These are phyloP conservation scores for Noccaea bulbosa DNA, from an alignment of 345 rosid genomes.

Conservation along the genomic window DNA sequence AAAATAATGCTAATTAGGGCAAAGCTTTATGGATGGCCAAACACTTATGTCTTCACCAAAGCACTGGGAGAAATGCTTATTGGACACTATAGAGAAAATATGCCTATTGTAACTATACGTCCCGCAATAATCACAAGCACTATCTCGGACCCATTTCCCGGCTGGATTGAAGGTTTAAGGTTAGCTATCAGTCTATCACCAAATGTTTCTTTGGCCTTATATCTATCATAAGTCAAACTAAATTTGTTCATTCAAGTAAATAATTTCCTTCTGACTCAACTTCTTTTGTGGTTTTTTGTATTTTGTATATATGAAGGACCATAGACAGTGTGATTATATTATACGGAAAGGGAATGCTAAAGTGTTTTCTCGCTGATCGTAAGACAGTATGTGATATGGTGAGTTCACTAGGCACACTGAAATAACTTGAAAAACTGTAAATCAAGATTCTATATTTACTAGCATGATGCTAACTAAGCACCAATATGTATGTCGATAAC, in stretches of 20 bases:
- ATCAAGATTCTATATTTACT: background rate
- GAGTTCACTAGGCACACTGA: constrained; percentile 34
- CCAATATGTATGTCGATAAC: background rate
- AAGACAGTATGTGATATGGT: constrained; percentile 48
- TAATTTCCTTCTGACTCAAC: background rate
- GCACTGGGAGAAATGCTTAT: constrained; percentile 68
- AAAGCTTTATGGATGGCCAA: constrained; percentile 31
- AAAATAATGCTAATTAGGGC: constrained; percentile 52
- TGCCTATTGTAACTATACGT: constrained; percentile 61
- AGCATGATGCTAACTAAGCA: background rate
- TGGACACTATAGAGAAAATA: constrained; percentile 48
- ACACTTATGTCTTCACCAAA: constrained; percentile 14
- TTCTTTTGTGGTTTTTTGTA: background rate
- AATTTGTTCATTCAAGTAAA: background rate
- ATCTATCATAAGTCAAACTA: no score
- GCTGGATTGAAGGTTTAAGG: constrained; percentile 90
- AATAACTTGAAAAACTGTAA: background rate
- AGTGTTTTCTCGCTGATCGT: constrained; percentile 38
- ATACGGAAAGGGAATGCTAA: constrained; percentile 53
- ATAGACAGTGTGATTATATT: constrained; percentile 46
- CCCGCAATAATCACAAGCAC: constrained; percentile 82
- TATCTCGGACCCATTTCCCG: constrained; percentile 75
- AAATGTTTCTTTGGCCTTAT: background rate
- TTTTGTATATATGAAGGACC: constrained; percentile 47
- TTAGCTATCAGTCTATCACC: constrained; percentile 18